Conservation (phyloP, 768 basidiomycete genomes). For the Dentipellis fragilis region DNA sequence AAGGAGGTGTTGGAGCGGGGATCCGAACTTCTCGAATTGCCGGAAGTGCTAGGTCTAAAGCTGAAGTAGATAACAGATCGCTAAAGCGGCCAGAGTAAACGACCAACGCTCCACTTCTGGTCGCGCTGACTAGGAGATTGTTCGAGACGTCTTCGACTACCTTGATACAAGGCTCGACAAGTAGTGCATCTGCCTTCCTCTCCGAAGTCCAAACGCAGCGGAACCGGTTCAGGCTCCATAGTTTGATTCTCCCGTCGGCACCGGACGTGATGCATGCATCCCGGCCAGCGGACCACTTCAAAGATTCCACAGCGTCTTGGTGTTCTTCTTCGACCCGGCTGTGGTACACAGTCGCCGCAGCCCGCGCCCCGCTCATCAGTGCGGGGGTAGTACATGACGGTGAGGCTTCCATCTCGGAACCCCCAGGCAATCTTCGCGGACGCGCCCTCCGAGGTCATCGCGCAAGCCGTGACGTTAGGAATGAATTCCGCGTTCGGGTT, state of each 20-base stretch:
- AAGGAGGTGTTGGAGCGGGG: not conserved
- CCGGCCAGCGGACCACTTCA: conserved; percentile 36
- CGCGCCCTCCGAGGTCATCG: conserved; percentile 49
- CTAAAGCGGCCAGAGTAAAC: conserved; percentile 39
- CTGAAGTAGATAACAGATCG: conserved; percentile 11
- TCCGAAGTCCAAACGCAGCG: conserved; percentile 58
- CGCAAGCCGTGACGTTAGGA: conserved; percentile 53
- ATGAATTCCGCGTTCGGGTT: conserved; percentile 72
- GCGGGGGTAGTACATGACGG: conserved; percentile 44
- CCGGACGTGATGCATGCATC: conserved; percentile 41
- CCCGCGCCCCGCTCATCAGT: conserved; percentile 46
- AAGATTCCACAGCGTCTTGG: conserved; percentile 44
- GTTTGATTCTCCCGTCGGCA: conserved; percentile 56
- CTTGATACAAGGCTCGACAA: conserved; percentile 41
- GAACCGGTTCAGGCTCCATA: conserved; percentile 56
- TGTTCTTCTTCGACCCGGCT: conserved; percentile 54
- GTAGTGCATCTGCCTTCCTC: conserved; percentile 20
- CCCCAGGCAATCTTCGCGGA: conserved; percentile 71
- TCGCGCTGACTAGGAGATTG: conserved; percentile 39
- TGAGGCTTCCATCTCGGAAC: conserved; percentile 56
- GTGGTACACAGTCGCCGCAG: conserved; percentile 33
- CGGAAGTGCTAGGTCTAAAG: not conserved
- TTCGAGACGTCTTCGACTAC: conserved; percentile 34
- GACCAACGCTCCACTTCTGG: conserved; percentile 45
- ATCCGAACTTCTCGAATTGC: conserved; percentile 2